Conservation (phyloP, 345 rosid genomes). For the Melaleuca quinquenervia region DNA sequence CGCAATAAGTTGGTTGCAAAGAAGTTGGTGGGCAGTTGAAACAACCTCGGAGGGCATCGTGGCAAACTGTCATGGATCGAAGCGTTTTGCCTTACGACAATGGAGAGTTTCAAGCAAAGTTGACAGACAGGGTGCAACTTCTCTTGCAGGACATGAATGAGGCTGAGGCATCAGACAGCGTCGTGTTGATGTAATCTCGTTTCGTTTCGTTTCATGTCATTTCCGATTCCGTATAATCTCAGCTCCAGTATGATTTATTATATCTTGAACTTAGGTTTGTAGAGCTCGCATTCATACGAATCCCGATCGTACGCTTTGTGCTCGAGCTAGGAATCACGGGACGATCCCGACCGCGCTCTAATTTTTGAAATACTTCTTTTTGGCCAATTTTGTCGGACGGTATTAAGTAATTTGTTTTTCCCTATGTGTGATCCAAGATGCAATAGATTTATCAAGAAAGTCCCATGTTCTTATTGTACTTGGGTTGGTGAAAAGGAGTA, state of each 20-base stretch:
- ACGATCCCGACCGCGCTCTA: not conserved
- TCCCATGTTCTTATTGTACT: not conserved
- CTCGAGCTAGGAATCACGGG: not conserved
- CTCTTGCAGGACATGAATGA: not conserved
- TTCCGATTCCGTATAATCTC: no score
- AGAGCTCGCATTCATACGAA: not conserved
- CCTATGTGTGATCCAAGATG: not conserved
- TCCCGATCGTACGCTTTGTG: not conserved
- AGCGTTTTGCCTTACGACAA: not conserved
- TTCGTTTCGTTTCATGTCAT: no score
- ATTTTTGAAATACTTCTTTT: not conserved
- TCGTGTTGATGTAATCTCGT: no score
- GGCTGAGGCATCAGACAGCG: not conserved
- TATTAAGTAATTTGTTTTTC: not conserved
- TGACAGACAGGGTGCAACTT: not conserved
- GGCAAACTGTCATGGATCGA: not conserved
- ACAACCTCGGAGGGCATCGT: not conserved
- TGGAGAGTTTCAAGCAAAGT: not conserved
- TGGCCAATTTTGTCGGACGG: not conserved
- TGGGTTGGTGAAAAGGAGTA: not conserved
- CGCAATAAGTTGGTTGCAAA: not conserved
- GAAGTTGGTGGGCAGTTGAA: not conserved
- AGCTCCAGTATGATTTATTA: not conserved
- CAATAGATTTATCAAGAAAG: not conserved
- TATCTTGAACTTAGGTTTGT: not conserved